Evolutionary conservation across 768 basidiomycete species (phyloP), one percentile per base, ranked within the genome.

Genomic region (Mycena epipterygia): DNA sequence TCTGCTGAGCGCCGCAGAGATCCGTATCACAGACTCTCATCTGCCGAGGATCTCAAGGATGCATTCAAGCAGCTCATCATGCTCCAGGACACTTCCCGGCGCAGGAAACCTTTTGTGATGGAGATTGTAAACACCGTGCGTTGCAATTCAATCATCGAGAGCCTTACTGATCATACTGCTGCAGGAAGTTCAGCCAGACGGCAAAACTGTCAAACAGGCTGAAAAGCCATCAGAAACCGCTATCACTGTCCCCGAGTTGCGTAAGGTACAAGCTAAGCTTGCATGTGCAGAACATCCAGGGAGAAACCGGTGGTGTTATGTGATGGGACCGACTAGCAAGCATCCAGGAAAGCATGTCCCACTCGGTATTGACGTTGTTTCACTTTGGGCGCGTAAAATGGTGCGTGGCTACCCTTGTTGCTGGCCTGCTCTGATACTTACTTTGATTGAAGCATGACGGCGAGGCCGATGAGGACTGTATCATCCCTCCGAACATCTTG

Each of bases 221-320:
- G 61, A 51, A 27, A 63, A 63, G 63, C 30, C 21, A 5, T 55
- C 52, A 3, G 63, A 64, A n/a, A 64, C 39, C 11, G 63, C 63
- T 16, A 19, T 64, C 12, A 17, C 39, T 14, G 39, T 56, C 53
- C 63, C 63, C 41, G 63, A 64, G 41, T 29, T 64, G 4, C 23
- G 41, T 29, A 48, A 64, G 8, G 41, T 64, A 30, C 23, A 64
- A 29, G 53, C 25, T 1, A 42, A 56, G n/a, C 63, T 64, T 35
- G 46, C 44, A 8, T 64, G 63, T 21, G 63, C 63, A 5, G 3
- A 17, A 35, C 63, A 64, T n/a, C 63, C 63, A 5, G 63, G 63
- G 11, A 64, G 35, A 19, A 64, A 64, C 29, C 17, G 63, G 14
- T 64, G 63, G 52, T 64, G 63, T 52, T 64, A 64, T 35, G 63